A percentile compares a stretch with the other conserved stretches of the same genome.
Conservation (phyloP, 495 filamentous ascomycete genomes). For the Daldinia caldariorum region DNA sequence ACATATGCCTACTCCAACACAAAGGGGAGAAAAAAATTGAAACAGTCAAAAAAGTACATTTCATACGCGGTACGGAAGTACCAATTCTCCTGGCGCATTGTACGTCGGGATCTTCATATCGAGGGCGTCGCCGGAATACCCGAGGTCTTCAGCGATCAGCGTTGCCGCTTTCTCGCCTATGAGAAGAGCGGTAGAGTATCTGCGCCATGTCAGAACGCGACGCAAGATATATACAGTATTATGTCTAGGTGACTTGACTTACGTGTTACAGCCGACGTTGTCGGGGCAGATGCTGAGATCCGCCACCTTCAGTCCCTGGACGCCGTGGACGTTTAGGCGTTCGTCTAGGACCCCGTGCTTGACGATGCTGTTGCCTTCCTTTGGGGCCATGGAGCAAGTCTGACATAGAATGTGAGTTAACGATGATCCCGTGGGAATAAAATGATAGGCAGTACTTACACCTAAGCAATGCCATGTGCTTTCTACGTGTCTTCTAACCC, state of each 20-base stretch:
- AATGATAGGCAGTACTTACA: conserved; percentile 46
- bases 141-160: conserved; percentile 77
- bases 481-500: conserved; percentile 79
- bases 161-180: conserved; percentile 86
- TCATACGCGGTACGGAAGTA: conserved; percentile 47
- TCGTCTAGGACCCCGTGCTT: conserved; percentile 84
- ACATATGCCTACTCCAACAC: conserved; percentile 15
- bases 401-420: conserved; percentile 52
- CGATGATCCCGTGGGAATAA: not conserved
- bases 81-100: conserved; percentile 64
- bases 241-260: conserved; percentile 45
- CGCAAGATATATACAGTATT: not conserved
- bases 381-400: conserved; percentile 84
- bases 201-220: conserved; percentile 17
- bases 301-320: conserved; percentile 82
- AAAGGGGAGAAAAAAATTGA: too few species aligned
- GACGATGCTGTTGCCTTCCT: conserved; percentile 80
- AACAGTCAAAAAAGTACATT: too few species aligned
- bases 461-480: conserved; percentile 79
- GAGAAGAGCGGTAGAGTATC: conserved; percentile 75
- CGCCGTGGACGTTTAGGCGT: conserved; percentile 81
- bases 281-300: conserved; percentile 84
- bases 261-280: conserved; percentile 85
- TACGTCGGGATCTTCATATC: conserved; percentile 78
- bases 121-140: conserved; percentile 76